A percentile compares a stretch with the other conserved stretches of the same genome.
Evolutionary conservation across 140 eudicot genomes (phyloP).

Genomic region (Ambrosia hybrid): DNA sequence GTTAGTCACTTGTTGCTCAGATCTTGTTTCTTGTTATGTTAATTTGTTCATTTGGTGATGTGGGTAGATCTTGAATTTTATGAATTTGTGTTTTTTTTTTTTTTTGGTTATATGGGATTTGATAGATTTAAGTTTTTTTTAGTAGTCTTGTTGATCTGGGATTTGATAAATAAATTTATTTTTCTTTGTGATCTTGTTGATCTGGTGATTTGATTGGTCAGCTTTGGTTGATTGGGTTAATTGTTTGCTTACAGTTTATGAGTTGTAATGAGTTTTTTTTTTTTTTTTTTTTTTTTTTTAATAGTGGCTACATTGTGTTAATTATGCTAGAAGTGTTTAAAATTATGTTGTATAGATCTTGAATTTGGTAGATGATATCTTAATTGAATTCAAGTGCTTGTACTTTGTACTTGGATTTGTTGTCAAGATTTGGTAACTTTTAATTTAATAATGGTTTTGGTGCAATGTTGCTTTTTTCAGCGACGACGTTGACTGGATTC

Average conservation of each 20-base stretch:
- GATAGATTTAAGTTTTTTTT: too few species aligned
- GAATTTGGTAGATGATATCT: neutral
- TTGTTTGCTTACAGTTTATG: too few species aligned
- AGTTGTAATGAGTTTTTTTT: neutral
- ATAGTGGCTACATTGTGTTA: neutral
- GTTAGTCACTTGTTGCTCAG: conserved; percentile 34
- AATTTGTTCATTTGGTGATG: neutral
- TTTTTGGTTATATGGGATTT: too few species aligned
- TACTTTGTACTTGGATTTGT: too few species aligned
- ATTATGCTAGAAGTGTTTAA: conserved; percentile 13
- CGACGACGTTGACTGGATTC: conserved; percentile 74
- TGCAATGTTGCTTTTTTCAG: conserved; percentile 42
- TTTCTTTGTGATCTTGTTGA: neutral
- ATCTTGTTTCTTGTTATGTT: conserved; percentile 22
- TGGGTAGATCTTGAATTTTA: conserved; percentile 22
- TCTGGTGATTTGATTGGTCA: neutral
- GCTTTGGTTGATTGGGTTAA: neutral
- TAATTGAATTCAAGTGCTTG: neutral
- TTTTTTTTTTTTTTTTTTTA: neutral
- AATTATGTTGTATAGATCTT: conserved; percentile 19
- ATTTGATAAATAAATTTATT: too few species aligned
- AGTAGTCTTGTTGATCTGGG: too few species aligned
- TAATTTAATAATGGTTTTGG: conserved; percentile 13
- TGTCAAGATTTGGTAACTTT: neutral
- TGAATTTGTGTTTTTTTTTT: neutral